These are phyloP conservation scores for Ophiosphaerella korrae DNA, from an alignment of 2,329 filamentous ascomycete genomes.

Conservation along the genomic window DNA sequence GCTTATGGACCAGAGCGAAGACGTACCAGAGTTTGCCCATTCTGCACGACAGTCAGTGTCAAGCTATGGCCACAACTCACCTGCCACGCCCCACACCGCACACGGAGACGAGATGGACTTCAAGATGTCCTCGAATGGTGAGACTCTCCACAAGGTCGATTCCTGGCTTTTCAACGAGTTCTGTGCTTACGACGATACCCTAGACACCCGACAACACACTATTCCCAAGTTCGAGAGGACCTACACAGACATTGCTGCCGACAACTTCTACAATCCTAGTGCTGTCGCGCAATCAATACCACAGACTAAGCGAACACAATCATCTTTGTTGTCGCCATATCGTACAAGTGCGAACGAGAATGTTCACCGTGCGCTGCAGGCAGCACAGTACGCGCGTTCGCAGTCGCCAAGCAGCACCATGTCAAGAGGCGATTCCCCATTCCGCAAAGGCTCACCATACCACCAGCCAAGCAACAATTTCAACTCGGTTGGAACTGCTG, in stretches of 20 bases:
- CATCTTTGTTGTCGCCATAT: slow-evolving; percentile 56
- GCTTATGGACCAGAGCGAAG: slow-evolving; percentile 60
- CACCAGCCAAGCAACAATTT: slow-evolving; percentile 52
- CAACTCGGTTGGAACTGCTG: slow-evolving; percentile 59
- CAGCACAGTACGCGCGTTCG: slow-evolving; percentile 73
- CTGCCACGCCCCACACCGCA: slow-evolving; percentile 63
- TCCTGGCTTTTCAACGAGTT: slow-evolving; percentile 62
- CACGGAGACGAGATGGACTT: slow-evolving; percentile 60
- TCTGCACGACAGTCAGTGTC: slow-evolving; percentile 64
- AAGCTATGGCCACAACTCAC: slow-evolving; percentile 65
- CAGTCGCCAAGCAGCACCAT: slow-evolving; percentile 59
- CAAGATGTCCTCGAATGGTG: slow-evolving; percentile 61
- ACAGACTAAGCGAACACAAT: slow-evolving; percentile 56
- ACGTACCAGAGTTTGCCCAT: slow-evolving; percentile 57
- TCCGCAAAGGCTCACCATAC: slow-evolving; percentile 67
- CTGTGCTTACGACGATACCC: slow-evolving; percentile 67
- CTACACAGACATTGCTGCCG: slow-evolving; percentile 82
- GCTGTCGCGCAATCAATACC: slow-evolving; percentile 56
- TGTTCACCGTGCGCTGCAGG: slow-evolving; percentile 77
- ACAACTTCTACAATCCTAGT: slow-evolving; percentile 82
- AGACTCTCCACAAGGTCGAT: slow-evolving; percentile 50
- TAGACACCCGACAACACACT: slow-evolving; percentile 55
- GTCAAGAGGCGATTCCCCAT: slow-evolving; percentile 77
- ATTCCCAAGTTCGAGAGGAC: slow-evolving; percentile 81
- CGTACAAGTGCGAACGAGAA: slow-evolving; percentile 53